Percentiles rank a stretch among this genome's conserved stretches.
phyloP scores from a whole-genome alignment of 1,284 basidiomycete genomes.

The Ceratobasidium sp. region DNA sequence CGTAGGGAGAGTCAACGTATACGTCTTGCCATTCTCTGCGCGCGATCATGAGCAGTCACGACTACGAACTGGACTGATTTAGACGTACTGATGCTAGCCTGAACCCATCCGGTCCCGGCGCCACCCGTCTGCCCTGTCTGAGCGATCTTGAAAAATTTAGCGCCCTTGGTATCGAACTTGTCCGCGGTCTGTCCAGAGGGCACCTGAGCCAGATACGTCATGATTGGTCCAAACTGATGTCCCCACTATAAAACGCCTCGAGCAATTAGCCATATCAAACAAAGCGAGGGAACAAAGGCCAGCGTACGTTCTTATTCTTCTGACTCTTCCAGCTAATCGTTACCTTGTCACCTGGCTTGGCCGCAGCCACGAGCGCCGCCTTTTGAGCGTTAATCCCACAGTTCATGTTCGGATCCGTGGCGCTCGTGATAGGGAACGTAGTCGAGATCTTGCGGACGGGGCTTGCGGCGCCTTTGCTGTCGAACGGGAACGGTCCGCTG shows the following conservation, averaged over 20 bases:
- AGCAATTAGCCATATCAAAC: not conserved
- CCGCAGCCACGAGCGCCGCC: constrained; percentile 68
- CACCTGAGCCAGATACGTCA: constrained; percentile 75
- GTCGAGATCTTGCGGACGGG: constrained; percentile 72
- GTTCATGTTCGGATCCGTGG: constrained; percentile 69
- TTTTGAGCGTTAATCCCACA: constrained; percentile 71
- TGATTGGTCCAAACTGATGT: constrained; percentile 76
- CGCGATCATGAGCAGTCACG: not conserved
- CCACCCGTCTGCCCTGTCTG: constrained; percentile 59
- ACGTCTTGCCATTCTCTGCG: constrained; percentile 58
- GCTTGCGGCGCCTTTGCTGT: constrained; percentile 60
- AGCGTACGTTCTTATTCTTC: constrained; percentile 41
- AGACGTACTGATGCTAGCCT: constrained; percentile 59
- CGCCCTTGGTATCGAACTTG: constrained; percentile 66
- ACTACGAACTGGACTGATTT: too few species aligned
- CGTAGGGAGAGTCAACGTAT: constrained; percentile 67
- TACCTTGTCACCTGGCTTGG: constrained; percentile 74
- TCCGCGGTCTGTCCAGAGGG: constrained; percentile 67
- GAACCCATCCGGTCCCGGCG: constrained; percentile 58
- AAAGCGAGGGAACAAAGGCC: not conserved
- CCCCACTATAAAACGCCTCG: constrained; percentile 66
- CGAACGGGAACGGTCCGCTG: constrained; percentile 62
- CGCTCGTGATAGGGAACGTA: constrained; percentile 73
- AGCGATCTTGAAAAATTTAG: constrained; percentile 79
- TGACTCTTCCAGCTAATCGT: constrained; percentile 59